A percentile compares a stretch with the other conserved stretches of the same genome.
These are phyloP conservation scores for Veloboletus limbatus DNA, from an alignment of 1,284 basidiomycete species.

Conservation along the genomic window DNA sequence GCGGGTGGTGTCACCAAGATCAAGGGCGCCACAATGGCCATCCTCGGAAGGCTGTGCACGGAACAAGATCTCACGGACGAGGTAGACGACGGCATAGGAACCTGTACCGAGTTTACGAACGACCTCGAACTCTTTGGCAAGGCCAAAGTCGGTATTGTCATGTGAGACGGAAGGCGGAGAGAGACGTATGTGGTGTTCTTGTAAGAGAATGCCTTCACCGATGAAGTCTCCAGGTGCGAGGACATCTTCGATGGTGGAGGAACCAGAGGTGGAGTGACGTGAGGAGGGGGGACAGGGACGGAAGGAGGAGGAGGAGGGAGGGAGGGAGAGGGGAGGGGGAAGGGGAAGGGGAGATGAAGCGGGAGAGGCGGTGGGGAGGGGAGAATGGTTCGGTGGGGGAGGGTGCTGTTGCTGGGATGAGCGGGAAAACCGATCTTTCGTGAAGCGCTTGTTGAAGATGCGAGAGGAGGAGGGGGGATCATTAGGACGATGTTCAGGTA, in stretches of 20 bases:
- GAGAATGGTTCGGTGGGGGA: slow-evolving; percentile 15
- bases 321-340: slow-evolving; percentile 28
- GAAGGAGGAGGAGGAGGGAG: slow-evolving; percentile 31
- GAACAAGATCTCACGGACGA: slow-evolving; percentile 81
- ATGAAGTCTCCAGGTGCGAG: slow-evolving; percentile 68
- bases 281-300: slow-evolving; percentile 24
- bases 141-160: slow-evolving; percentile 41
- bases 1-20: slow-evolving; percentile 49
- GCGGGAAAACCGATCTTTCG: slow-evolving; percentile 36
- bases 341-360: slow-evolving; percentile 19
- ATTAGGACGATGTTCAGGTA: slow-evolving; percentile 46
- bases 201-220: slow-evolving; percentile 59
- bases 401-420: slow-evolving; percentile 40
- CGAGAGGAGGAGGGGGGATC: slow-evolving; percentile 37
- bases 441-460: slow-evolving; percentile 39
- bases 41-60: slow-evolving; percentile 59
- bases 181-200: slow-evolving; percentile 59
- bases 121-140: slow-evolving; percentile 75
- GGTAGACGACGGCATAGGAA: slow-evolving; percentile 91
- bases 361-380: slow-evolving; percentile 8
- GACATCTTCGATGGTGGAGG: slow-evolving; percentile 59
- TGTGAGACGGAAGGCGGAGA: slow-evolving; percentile 38
- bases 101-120: slow-evolving; percentile 83
- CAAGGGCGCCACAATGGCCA: slow-evolving; percentile 58
- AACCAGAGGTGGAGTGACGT: slow-evolving; percentile 39